Conservation (phyloP, 805 yeast genomes). For the Yamadazyma phyllophila region DNA sequence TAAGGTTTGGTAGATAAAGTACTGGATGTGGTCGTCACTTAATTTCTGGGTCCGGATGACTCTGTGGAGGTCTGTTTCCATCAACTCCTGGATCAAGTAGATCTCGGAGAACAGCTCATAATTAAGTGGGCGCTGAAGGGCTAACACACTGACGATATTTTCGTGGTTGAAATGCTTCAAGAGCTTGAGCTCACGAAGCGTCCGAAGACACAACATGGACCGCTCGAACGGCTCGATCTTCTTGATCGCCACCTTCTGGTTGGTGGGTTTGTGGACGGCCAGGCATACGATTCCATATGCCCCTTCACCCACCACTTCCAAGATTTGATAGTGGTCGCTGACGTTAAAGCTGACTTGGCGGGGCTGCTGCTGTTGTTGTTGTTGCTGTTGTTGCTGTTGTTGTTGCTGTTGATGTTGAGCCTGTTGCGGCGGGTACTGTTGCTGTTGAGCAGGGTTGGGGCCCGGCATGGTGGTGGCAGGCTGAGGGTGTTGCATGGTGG, state of each 20-base stretch:
- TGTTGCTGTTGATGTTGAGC: neutral
- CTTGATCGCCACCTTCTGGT: constrained; percentile 90
- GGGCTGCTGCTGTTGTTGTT: constrained; percentile 1
- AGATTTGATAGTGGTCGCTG: constrained; percentile 79
- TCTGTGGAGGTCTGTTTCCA: constrained; percentile 85
- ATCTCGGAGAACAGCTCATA: constrained; percentile 82
- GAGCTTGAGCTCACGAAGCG: constrained; percentile 84
- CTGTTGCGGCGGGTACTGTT: neutral
- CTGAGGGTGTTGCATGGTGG: neutral
- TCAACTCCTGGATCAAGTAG: constrained; percentile 80
- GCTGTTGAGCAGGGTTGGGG: neutral
- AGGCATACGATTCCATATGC: constrained; percentile 95
- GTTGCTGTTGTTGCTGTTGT: constrained; percentile 3
- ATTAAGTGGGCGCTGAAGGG: constrained; percentile 79
- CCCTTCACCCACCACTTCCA: constrained; percentile 89
- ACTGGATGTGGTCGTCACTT: constrained; percentile 91
- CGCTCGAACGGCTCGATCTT: constrained; percentile 91
- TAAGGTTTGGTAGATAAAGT: constrained; percentile 86
- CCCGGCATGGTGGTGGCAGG: neutral
- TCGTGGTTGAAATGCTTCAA: constrained; percentile 91
- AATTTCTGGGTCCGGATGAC: constrained; percentile 79
- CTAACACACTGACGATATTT: constrained; percentile 85
- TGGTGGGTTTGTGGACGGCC: constrained; percentile 82
- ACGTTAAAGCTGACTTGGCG: constrained; percentile 68
- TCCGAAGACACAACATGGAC: constrained; percentile 83